A percentile compares a stretch with the other conserved stretches of the same genome.
Conservation (phyloP, 768 basidiomycete species). For the Cytidiella melzeri region DNA sequence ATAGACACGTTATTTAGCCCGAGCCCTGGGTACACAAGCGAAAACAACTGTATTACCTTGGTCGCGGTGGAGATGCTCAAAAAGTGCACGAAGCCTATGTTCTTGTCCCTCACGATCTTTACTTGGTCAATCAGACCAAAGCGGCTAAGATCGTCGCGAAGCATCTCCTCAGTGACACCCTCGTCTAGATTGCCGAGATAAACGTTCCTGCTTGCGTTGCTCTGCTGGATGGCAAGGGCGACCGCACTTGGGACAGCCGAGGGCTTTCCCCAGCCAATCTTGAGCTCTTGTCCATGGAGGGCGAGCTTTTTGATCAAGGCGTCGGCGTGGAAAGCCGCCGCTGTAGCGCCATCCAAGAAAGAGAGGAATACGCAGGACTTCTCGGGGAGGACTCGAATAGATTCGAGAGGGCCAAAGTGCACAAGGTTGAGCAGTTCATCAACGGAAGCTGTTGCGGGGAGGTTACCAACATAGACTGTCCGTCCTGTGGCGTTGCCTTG, state of each 20-base stretch:
- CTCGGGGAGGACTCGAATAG: slow-evolving; percentile 90
- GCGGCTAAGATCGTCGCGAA: slow-evolving; percentile 85
- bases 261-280: slow-evolving; percentile 98
- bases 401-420: slow-evolving; percentile 95
- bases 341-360: slow-evolving; percentile 89
- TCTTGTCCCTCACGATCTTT: slow-evolving; percentile 99
- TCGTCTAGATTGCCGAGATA: slow-evolving; percentile 94
- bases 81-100: slow-evolving; percentile 99
- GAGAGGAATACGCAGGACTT: slow-evolving; percentile 98
- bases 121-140: slow-evolving; percentile 98
- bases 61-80: slow-evolving; percentile 91
- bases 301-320: slow-evolving; percentile 91
- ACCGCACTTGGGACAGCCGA: slow-evolving; percentile 84
- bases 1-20: no score
- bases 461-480: slow-evolving; percentile 95
- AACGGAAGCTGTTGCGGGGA: slow-evolving; percentile 91
- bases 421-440: slow-evolving; percentile 98
- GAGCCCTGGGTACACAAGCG: background rate
- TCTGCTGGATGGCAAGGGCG: slow-evolving; percentile 81
- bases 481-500: slow-evolving; percentile 62
- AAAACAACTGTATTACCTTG: slow-evolving; percentile 49
- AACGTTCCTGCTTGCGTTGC: slow-evolving; percentile 92
- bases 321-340: slow-evolving; percentile 96
- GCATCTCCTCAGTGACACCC: slow-evolving; percentile 81
- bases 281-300: slow-evolving; percentile 92